A percentile compares a stretch with the other conserved stretches of the same genome.
phyloP scores from a whole-genome alignment of 805 yeast species.

The Wickerhamia fluorescens region DNA sequence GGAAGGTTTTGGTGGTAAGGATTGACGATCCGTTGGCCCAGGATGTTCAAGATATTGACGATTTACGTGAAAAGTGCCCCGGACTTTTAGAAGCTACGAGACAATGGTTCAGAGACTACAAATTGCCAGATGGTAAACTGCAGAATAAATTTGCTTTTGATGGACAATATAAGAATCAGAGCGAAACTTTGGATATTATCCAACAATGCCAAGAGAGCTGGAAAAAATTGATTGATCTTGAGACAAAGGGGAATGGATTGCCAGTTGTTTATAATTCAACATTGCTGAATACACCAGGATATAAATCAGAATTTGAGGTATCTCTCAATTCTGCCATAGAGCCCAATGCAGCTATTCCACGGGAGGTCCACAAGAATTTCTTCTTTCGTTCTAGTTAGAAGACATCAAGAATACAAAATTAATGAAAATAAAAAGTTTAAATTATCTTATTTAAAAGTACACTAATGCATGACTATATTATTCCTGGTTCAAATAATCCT shows the following conservation, averaged over 20 bases:
- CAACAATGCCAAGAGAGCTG: slow-evolving; percentile 81
- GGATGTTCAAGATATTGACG: slow-evolving; percentile 83
- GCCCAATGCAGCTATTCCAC: slow-evolving; percentile 35
- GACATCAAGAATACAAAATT: no score
- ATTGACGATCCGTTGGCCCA: slow-evolving; percentile 78
- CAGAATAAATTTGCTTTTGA: slow-evolving; percentile 94
- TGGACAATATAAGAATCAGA: slow-evolving; percentile 83
- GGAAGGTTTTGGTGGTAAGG: slow-evolving; percentile 89
- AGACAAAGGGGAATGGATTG: slow-evolving; percentile 23
- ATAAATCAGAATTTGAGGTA: slow-evolving; percentile 11
- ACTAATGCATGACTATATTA: not conserved
- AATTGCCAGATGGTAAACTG: slow-evolving; percentile 97
- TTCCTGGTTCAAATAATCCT: slow-evolving; percentile 26
- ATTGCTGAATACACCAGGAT: slow-evolving; percentile 22
- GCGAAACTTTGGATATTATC: slow-evolving; percentile 79
- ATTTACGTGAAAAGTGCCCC: slow-evolving; percentile 84
- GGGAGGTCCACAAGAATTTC: slow-evolving; percentile 17
- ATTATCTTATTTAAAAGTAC: no score
- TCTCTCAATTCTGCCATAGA: no score
- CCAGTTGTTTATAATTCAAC: slow-evolving; percentile 32
- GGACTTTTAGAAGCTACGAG: slow-evolving; percentile 89
- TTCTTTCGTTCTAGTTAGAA: slow-evolving; percentile 7
- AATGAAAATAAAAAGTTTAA: no score
- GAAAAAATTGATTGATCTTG: slow-evolving; percentile 66
- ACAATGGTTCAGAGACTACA: slow-evolving; percentile 98